Evolutionary conservation across 2,329 filamentous ascomycete species (phyloP).

Genomic region (Diaporthe destruens): DNA sequence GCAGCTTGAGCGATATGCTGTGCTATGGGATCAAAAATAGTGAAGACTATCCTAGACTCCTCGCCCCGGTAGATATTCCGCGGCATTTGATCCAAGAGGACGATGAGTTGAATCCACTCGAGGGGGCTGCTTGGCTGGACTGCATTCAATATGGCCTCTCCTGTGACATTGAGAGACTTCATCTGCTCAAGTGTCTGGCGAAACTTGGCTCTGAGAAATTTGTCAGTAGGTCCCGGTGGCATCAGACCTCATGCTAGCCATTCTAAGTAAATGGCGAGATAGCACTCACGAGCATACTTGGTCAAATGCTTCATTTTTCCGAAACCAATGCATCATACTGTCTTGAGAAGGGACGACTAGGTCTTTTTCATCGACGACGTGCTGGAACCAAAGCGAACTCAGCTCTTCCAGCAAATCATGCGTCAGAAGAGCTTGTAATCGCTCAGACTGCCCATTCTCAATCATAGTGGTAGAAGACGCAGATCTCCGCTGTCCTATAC

Average conservation of each 20-base stretch:
- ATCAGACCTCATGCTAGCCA: not conserved
- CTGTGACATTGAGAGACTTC: not conserved
- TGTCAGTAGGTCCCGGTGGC: not conserved
- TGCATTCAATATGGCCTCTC: constrained; percentile 1
- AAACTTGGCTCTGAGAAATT: not conserved
- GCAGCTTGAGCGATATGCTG: constrained; percentile 50
- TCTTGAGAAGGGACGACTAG: constrained; percentile 37
- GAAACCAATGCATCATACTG: constrained; percentile 43
- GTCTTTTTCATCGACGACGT: not conserved
- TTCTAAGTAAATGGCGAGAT: too few relatives aligned
- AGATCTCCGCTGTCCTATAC: not conserved
- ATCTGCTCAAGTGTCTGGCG: constrained; percentile 1
- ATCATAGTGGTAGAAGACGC: not conserved
- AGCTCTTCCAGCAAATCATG: not conserved
- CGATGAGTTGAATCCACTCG: constrained; percentile 49
- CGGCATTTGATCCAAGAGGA: constrained; percentile 67
- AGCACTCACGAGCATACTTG: constrained; percentile 39
- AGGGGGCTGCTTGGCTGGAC: not conserved
- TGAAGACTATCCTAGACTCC: constrained; percentile 57
- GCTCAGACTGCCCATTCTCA: not conserved
- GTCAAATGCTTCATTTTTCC: constrained; percentile 41
- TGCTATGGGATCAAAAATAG: constrained; percentile 62
- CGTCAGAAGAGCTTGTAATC: not conserved
- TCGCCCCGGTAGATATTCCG: constrained; percentile 64
- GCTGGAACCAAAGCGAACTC: constrained; percentile 10